Percentiles rank a stretch among this genome's conserved stretches.
Conservation (phyloP, 352 stramenopile species). For the Phytophthora kernoviae region DNA sequence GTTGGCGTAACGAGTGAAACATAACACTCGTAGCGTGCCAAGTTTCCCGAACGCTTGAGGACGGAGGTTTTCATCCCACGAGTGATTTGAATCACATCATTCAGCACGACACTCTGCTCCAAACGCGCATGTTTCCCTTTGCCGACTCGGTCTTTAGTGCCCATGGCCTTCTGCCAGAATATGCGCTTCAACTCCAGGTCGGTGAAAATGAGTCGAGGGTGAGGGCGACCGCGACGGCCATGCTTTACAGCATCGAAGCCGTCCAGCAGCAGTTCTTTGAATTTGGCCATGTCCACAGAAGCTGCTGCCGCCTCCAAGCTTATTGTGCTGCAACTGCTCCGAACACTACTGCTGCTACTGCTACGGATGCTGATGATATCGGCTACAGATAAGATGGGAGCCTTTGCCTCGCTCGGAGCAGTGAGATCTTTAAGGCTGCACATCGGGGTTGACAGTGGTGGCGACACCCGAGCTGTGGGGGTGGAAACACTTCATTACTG, state of each 20-base stretch:
- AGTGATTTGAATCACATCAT: constrained; percentile 72
- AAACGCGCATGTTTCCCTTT: constrained; percentile 68
- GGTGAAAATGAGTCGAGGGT: constrained; percentile 69
- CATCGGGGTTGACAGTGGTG: constrained; percentile 17
- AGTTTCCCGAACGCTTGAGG: constrained; percentile 74
- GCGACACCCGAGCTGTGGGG: constrained; percentile 26
- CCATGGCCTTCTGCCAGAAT: constrained; percentile 78
- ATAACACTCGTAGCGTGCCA: constrained; percentile 74
- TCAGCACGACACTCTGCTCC: constrained; percentile 71
- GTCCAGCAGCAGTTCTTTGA: constrained; percentile 68
- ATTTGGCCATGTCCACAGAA: constrained; percentile 53
- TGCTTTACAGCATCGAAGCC: constrained; percentile 82
- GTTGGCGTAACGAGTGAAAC: constrained; percentile 73
- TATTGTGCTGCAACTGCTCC: constrained; percentile 23
- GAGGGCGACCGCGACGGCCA: constrained; percentile 64
- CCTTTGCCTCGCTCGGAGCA: constrained; percentile 5
- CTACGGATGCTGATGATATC: constrained; percentile 21
- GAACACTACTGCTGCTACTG: constrained; percentile 27
- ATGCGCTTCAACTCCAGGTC: constrained; percentile 80
- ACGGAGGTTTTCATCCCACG: constrained; percentile 81
- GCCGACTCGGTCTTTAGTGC: constrained; percentile 41
- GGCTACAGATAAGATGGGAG: constrained; percentile 9
- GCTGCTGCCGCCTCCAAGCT: constrained; percentile 29
- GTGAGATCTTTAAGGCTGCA: constrained; percentile 13
- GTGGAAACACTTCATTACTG: constrained; percentile 8